Conservation (phyloP, 2,329 filamentous ascomycete species). For the Hypomyces perniciosus region DNA sequence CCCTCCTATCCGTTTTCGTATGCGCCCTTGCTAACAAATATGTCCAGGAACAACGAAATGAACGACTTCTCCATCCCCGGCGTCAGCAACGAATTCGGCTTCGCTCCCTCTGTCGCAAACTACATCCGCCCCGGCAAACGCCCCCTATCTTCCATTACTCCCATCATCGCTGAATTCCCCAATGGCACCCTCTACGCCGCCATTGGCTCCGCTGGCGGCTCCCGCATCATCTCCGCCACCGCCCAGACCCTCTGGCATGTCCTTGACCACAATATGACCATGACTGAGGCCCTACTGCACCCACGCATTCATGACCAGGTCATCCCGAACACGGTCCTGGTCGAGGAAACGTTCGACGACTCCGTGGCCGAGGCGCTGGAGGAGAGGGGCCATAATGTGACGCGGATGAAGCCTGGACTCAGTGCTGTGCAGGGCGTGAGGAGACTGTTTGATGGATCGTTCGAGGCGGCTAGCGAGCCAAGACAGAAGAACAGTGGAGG, state of each 20-base stretch:
- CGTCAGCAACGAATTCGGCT: constrained; percentile 74
- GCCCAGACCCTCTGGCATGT: constrained; percentile 69
- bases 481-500: constrained; percentile 67
- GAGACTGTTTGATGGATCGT: constrained; percentile 56
- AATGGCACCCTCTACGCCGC: constrained; percentile 61
- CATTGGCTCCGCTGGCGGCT: constrained; percentile 74
- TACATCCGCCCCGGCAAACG: constrained; percentile 76
- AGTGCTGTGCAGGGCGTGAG: constrained; percentile 69
- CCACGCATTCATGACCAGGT: constrained; percentile 79
- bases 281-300: constrained; percentile 54
- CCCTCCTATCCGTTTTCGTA: background rate
- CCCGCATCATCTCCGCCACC: constrained; percentile 74
- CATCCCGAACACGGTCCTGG: constrained; percentile 59
- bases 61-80: constrained; percentile 84
- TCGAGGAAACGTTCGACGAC: constrained; percentile 67
- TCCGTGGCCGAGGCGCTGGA: constrained; percentile 57
- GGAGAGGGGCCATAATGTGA: constrained; percentile 63
- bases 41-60: constrained; percentile 53
- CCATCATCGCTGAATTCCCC: constrained; percentile 63
- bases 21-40: background rate
- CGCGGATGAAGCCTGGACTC: constrained; percentile 55
- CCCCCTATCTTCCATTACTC: constrained; percentile 75
- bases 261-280: constrained; percentile 56
- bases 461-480: constrained; percentile 73
- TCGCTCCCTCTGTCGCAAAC: constrained; percentile 72